Base-by-base conservation (phyloP, 2,329 filamentous ascomycete genomes). In the Fusarium sp. region DNA sequence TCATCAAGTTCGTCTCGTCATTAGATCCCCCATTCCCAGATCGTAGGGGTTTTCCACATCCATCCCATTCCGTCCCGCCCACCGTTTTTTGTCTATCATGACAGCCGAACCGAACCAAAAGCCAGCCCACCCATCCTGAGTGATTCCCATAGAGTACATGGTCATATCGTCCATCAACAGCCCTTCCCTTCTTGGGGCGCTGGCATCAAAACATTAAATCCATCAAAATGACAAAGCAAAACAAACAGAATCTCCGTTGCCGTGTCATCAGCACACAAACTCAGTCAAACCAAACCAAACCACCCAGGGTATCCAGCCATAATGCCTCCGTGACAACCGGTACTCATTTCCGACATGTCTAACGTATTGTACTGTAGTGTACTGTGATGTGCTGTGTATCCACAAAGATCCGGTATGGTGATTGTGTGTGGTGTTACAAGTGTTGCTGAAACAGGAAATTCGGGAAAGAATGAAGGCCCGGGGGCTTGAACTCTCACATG, bases 1-100 rank as follows among this genome's bases (percentile, higher is more conserved):
- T 81, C 79, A 69, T 80, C 65, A 81, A 74, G 73, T 77, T 80
- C 79, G 68, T 80, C 66, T 79, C 75, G 45, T 80, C 79, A 74
- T 80, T 76, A 80, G 67, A 70, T 56, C 62, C 52, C 65, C 69
- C 58, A 62, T 50, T 59, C 64, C 64, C 69, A 74, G 60, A 45
- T 58, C 73, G 54, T 57, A 76, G 68, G 69, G 67, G 68, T 66
- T 74, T 73, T 64, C 71, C 64, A 65, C 65, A 63, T 68, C 41
- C 41, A 45, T 24, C 20, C 20, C 43, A 48, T 48, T 11, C 41
- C 41, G 20, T 50, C 45, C 24, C 16, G 24, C 64, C 72, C 69
- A 60, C 71, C 61, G 59, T 73, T 79, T 79, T 79, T 79, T 80
- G 66, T 80, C 73, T 77, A 78, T 77, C 68, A 73, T 71, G 65